Evolutionary conservation across 2,329 filamentous ascomycete genomes (phyloP).

Genomic region (Alternaria hordeiaustralica): DNA sequence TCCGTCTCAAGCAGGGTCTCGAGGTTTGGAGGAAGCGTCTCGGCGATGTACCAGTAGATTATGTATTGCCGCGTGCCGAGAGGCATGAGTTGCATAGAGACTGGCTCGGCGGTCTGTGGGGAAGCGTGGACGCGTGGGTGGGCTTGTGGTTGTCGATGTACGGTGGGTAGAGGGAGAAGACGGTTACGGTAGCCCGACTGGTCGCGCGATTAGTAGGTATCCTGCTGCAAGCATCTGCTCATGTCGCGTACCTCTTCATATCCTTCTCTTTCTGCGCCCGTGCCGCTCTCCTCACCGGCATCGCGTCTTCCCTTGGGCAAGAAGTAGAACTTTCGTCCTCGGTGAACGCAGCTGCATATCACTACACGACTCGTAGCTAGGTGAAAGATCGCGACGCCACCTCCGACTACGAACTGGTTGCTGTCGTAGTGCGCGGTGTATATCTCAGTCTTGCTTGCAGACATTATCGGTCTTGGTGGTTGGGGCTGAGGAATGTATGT

Average conservation of each 20-base stretch:
- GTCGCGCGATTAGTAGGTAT: background rate
- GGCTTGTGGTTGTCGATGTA: slow-evolving; percentile 53
- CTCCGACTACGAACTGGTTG: slow-evolving; percentile 38
- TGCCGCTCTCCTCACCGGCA: slow-evolving; percentile 52
- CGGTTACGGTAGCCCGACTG: slow-evolving; percentile 56
- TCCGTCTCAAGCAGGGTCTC: slow-evolving; percentile 35
- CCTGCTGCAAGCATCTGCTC: background rate
- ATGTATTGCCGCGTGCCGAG: slow-evolving; percentile 51
- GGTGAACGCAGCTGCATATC: slow-evolving; percentile 53
- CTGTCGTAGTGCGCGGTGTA: slow-evolving; percentile 35
- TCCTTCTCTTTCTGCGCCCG: slow-evolving; percentile 56
- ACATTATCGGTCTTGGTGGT: slow-evolving; percentile 11
- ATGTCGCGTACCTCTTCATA: slow-evolving; percentile 55
- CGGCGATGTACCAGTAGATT: slow-evolving; percentile 57
- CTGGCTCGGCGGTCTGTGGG: slow-evolving; percentile 50
- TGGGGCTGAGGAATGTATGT: background rate
- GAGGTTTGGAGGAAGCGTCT: slow-evolving; percentile 52
- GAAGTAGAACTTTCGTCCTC: slow-evolving; percentile 51
- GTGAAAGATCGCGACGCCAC: slow-evolving; percentile 60
- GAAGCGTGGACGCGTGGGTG: slow-evolving; percentile 35
- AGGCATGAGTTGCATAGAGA: slow-evolving; percentile 56
- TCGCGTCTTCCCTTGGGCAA: slow-evolving; percentile 58
- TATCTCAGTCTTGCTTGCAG: background rate
- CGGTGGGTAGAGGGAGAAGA: slow-evolving; percentile 54
- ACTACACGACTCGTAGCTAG: slow-evolving; percentile 55